Evolutionary conservation across 179 eudicot genomes (phyloP), one percentile per base, ranked within the genome.

Genomic region (Gypsophila paniculata): DNA sequence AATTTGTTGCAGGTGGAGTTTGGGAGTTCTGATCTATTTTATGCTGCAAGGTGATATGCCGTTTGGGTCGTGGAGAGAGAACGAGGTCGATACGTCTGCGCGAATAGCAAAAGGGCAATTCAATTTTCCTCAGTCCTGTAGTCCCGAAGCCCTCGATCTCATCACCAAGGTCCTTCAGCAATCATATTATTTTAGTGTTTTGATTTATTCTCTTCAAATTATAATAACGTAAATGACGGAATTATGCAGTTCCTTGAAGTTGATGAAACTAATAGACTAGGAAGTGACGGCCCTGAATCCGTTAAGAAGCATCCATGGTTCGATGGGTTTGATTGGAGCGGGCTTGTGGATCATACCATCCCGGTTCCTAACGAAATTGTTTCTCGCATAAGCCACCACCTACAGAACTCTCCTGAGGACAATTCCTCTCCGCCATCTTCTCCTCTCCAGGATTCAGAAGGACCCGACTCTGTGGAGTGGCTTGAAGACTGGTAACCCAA

Each of bases 31-130:
- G 82, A 86, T 89, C 77, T 91, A 86, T 81, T 87, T 84, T 83
- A 91, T 91, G 97, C 86, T 94, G 57, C 86, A 87, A 88, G 90
- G 94, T 61, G 99, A 94, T 77, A 91, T 91, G 99, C 99, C 99
- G 44, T 94, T 94, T 74, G 99, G 99, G 69, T 88, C 97, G 12
- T 94, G 96, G 99, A 83, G 99, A 82, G 90, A 88, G 55, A 91
- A 85, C 49, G 97, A 94, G 82, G 87, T 91, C 12, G 96, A 88
- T 76, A 88, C 96, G 18, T 79, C 83, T 67, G 96, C 94, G 21
- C 87, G 88, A 81, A 91, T 91, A 42, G 96, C 91, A 10, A 89
- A 89, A 82, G 99, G 97, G 66, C 94, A 88, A 76, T 80, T 89
- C 68, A 89, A 82, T 78, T 89, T 89, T 68, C 93, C 96, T 3